phyloP scores from a whole-genome alignment of 768 basidiomycete species.

The Suillus bovinus region DNA sequence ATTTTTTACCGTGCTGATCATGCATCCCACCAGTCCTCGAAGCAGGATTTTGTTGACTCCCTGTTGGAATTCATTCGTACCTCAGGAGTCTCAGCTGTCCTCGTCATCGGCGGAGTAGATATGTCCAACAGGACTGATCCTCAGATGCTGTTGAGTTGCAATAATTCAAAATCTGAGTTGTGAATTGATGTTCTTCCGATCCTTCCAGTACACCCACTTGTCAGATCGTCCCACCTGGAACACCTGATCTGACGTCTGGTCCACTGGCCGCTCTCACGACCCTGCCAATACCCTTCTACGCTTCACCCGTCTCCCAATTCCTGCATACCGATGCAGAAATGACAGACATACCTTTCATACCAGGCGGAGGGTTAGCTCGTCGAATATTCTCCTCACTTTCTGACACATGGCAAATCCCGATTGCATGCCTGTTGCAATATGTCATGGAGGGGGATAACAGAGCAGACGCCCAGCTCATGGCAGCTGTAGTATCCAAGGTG shows the following conservation, averaged over 20 bases:
- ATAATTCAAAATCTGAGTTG: neutral
- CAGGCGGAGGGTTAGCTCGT: conserved; percentile 73
- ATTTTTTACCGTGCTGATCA: neutral
- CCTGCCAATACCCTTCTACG: conserved; percentile 56
- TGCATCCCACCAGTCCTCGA: conserved; percentile 49
- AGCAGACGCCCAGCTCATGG: conserved; percentile 64
- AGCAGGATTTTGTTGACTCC: conserved; percentile 62
- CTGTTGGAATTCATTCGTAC: conserved; percentile 57
- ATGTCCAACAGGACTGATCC: conserved; percentile 69
- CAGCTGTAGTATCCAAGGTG: conserved; percentile 51
- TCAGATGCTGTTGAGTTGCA: conserved; percentile 67
- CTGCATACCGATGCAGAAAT: conserved; percentile 27
- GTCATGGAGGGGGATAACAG: conserved; percentile 84
- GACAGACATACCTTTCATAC: conserved; percentile 64
- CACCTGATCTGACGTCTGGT: conserved; percentile 45
- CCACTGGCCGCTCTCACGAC: conserved; percentile 43
- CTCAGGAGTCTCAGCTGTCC: conserved; percentile 48
- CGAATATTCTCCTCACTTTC: conserved; percentile 64
- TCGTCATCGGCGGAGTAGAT: conserved; percentile 79
- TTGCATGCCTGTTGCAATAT: conserved; percentile 66
- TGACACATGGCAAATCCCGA: conserved; percentile 49
- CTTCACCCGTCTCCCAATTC: conserved; percentile 45
- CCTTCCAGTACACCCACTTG: conserved; percentile 62
- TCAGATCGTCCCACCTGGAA: conserved; percentile 47
- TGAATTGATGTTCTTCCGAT: neutral